Conservation (phyloP, 371 early-diverging fungal species). For the Coemansia sp. region DNA sequence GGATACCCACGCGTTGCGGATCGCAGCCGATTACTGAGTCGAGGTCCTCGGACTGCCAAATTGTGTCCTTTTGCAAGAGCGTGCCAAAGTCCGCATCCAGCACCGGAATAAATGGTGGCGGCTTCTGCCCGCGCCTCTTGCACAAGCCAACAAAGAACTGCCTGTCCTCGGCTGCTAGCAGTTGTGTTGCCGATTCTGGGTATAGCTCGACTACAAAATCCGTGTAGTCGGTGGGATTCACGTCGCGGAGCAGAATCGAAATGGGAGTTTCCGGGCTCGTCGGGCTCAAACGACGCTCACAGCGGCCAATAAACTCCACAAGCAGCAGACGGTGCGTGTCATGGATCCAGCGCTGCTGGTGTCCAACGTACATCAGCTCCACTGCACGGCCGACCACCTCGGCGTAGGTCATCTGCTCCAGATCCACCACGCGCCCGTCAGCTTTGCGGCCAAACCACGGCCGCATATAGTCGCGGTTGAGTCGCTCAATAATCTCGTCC, state of each 20-base stretch:
- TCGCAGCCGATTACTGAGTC: conserved; percentile 87
- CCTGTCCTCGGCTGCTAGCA: conserved; percentile 87
- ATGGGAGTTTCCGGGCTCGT: conserved; percentile 15
- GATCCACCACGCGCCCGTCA: too few species aligned
- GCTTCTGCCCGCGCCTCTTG: conserved; percentile 82
- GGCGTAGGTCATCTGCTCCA: too few species aligned
- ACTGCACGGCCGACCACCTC: too few species aligned
- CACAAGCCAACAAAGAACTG: conserved; percentile 85
- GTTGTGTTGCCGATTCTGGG: conserved; percentile 73
- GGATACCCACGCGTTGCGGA: conserved; percentile 84
- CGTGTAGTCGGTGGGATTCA: conserved; percentile 48
- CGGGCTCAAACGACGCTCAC: conserved; percentile 46
- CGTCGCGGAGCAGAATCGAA: neutral
- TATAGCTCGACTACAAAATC: conserved; percentile 72
- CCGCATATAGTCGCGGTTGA: too few species aligned
- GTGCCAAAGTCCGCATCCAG: conserved; percentile 89
- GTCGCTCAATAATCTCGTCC: too few species aligned
- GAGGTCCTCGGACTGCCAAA: conserved; percentile 94
- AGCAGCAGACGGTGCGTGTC: conserved; percentile 85
- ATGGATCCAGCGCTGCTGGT: conserved; percentile 53
- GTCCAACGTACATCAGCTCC: too few species aligned
- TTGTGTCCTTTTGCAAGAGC: conserved; percentile 94
- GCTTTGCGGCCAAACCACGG: too few species aligned
- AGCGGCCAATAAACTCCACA: too few species aligned
- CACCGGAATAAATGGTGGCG: conserved; percentile 90